phyloP scores from a whole-genome alignment of 768 basidiomycete genomes.

The Hygrophorus russula region DNA sequence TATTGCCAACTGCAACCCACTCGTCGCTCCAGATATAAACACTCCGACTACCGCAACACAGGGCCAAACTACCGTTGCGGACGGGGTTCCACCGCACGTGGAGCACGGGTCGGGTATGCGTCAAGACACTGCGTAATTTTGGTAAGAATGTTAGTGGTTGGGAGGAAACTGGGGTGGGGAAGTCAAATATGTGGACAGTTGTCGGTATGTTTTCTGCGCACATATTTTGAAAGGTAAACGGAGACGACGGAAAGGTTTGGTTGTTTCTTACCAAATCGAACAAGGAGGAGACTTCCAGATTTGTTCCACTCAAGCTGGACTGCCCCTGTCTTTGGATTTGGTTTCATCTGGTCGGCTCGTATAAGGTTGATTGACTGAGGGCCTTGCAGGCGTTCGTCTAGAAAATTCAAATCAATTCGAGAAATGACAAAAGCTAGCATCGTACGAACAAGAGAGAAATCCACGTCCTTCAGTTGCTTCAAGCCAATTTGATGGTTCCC shows the following conservation, averaged over 20 bases:
- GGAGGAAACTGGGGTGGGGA: slow-evolving; percentile 28
- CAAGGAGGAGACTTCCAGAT: slow-evolving; percentile 60
- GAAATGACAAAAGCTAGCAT: not conserved
- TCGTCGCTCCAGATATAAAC: slow-evolving; percentile 80
- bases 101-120: slow-evolving; percentile 53
- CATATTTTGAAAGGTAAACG: slow-evolving; percentile 5
- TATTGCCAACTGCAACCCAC: slow-evolving; percentile 48
- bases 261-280: slow-evolving; percentile 48
- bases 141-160: slow-evolving; percentile 48
- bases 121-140: slow-evolving; percentile 50
- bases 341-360: slow-evolving; percentile 47
- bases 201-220: slow-evolving; percentile 49
- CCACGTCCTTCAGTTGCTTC: slow-evolving; percentile 76
- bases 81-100: slow-evolving; percentile 76
- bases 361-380: slow-evolving; percentile 39
- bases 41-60: slow-evolving; percentile 58
- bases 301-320: slow-evolving; percentile 76
- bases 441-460: slow-evolving; percentile 67
- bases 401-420: not conserved
- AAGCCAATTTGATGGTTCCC: slow-evolving; percentile 78
- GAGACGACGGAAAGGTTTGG: slow-evolving; percentile 7
- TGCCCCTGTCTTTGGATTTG: slow-evolving; percentile 55
- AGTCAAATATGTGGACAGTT: slow-evolving; percentile 59
- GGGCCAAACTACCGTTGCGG: slow-evolving; percentile 56
- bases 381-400: slow-evolving; percentile 58